Evolutionary conservation across 176 grass and related monocot genomes (phyloP), one percentile per base, ranked within the genome.

Genomic region (Aegilops umbellulata): DNA sequence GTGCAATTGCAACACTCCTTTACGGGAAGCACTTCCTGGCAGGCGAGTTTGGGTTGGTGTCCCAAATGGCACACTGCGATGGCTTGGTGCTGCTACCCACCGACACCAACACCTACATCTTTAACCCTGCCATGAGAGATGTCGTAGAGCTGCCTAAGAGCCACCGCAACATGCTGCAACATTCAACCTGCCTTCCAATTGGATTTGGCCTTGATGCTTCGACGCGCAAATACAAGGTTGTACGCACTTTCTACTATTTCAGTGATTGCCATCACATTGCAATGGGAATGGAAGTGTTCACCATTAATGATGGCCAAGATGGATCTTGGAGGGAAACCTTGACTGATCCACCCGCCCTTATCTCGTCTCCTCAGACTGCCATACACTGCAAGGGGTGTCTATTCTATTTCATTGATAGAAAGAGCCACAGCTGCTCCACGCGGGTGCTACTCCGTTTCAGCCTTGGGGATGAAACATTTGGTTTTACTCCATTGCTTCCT

Each of bases 281-380:
- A 8, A 82, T 82, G 66, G 80, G 80, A 47, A 82, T 82, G 80
- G 66, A 82, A 49, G 22, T 83, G 32, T 83, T 73, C 81, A 73
- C 16, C 81, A 83, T 83, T 42, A 83, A 83, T 22, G 81, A 53
- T 22, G 68, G 6, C 51, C 51, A 44, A 29, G 16, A 74, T 8
- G 6, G 35, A 0, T 30, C 32, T 22, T 62, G 69, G 81, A 83
- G 34, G 23, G 81, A 61, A 30, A 74, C 53, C 8, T 30, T 14
- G 53, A 35, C 15, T 32, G 53, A 83, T 83, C 69, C 53, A 69
- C 81, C 53, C 3, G 60, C 30, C 69, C 69, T 57, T 14, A 14
- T 83, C n/a, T 13, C 5, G 23, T 2, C 0, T 20, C 34, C 66
- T 7, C 31, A 29, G 14, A 22, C 47, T 13, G 47, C n/a, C 66